Conservation (phyloP, 768 basidiomycete species). For the Russula griseocarnosa region DNA sequence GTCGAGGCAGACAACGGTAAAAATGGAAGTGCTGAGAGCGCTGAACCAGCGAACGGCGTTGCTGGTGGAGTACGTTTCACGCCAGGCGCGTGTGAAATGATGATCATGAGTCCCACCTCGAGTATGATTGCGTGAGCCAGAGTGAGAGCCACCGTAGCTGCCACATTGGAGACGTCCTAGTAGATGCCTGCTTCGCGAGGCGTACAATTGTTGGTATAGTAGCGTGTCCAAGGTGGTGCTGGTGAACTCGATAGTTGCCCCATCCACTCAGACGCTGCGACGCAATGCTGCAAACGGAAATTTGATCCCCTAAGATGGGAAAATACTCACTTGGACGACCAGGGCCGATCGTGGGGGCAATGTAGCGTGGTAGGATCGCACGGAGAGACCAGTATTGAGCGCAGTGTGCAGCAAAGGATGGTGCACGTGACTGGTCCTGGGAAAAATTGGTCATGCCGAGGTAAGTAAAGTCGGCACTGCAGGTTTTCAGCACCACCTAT, state of each 20-base stretch:
- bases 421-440: too few species aligned
- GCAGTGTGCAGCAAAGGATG: too few species aligned
- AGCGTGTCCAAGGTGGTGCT: constrained; percentile 68
- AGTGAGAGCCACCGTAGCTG: too few species aligned
- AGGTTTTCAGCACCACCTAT: too few species aligned
- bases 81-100: constrained; percentile 1
- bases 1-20: neutral
- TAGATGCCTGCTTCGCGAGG: constrained; percentile 54
- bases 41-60: constrained; percentile 17
- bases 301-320: neutral
- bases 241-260: constrained; percentile 81
- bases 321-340: constrained; percentile 62
- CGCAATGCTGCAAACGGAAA: constrained; percentile 58
- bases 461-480: too few species aligned
- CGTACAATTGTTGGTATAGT: constrained; percentile 55
- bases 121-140: constrained; percentile 20
- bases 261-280: constrained; percentile 74
- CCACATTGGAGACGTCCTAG: constrained; percentile 32
- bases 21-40: neutral
- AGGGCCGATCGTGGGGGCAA: too few species aligned
- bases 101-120: constrained; percentile 15
- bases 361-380: too few species aligned
- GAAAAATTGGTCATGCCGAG: too few species aligned
- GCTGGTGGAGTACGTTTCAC: constrained; percentile 22
- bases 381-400: too few species aligned